Base-by-base conservation (phyloP, 1,284 basidiomycete species). In the Thecaphora thlaspeos region DNA sequence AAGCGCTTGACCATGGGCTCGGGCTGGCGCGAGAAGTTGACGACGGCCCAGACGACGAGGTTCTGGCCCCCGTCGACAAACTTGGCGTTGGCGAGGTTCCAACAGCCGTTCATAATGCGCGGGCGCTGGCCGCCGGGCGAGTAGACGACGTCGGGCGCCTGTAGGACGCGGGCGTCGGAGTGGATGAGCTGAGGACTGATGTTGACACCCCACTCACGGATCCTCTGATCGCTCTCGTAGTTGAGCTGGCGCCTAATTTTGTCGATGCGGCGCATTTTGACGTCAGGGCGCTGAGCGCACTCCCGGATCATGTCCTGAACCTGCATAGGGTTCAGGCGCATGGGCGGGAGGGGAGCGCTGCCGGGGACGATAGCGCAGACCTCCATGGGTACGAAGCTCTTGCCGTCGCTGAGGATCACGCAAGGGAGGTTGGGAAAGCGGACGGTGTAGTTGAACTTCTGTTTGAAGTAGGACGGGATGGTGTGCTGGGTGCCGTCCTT, bases 171-270 rank as follows among this genome's bases (percentile, higher is more conserved):
- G 4, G 78, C 81, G 19, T 73, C 39, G 4, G 78, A 61, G 36
- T 22, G 58, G 67, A 75, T 57, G 62, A 80, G 79, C 8, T 65
- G 21, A 0, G 32, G 43, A 9, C 75, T 55, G 36, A 82, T 73
- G 34, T 79, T 66, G 45, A 82, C 45, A 4, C 78, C 80, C 81
- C 81, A 82, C 5, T 70, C 61, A 22, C 66, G 32, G 17, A 70
- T 42, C 40, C 48, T 32, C 17, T 43, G 47, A 26, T 55, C 59
- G 22, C 23, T 37, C 43, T 72, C 70, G 51, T 68, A 70, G 48
- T 32, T 48, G 34, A 66, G 53, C 41, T 65, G 45, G 14, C 37
- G 37, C 18, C 70, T 59, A 26, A 70, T 61, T 43, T 61, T 48
- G 15, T 52, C 44, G 40, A 65, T 51, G 15, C 65, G 59, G 5